phyloP scores from a whole-genome alignment of 2,329 filamentous ascomycete species.

The Sordariomycetes sp. region DNA sequence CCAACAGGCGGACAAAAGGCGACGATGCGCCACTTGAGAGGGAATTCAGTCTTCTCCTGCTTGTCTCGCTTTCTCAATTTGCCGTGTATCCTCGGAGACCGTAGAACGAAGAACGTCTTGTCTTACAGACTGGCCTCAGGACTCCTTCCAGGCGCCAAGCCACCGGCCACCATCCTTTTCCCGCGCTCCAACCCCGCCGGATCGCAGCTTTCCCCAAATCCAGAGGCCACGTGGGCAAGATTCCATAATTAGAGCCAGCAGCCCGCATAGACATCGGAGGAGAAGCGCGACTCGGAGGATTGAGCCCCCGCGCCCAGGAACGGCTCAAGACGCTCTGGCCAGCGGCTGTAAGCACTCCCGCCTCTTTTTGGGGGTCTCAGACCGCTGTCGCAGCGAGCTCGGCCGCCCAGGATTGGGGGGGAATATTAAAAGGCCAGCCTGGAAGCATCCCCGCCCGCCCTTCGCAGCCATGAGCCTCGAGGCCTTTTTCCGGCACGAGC shows the following conservation, averaged over 20 bases:
- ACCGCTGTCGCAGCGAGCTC: too few species aligned
- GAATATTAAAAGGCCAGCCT: neutral
- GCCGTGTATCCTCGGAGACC: neutral
- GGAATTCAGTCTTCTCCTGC: neutral
- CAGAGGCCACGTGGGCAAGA: neutral
- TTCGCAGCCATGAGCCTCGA: neutral
- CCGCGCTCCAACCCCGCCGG: neutral
- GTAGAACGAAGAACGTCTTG: neutral
- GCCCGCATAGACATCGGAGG: neutral
- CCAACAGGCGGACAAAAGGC: neutral
- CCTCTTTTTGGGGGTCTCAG: too few species aligned
- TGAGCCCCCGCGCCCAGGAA: neutral
- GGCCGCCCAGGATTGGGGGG: neutral
- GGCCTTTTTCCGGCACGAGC: neutral
- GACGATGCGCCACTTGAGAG: neutral
- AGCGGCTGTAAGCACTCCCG: too few species aligned
- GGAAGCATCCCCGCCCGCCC: neutral
- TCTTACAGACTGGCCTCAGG: too few species aligned
- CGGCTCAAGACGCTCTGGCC: neutral
- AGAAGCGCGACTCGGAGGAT: neutral
- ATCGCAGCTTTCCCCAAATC: neutral
- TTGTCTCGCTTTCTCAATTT: neutral
- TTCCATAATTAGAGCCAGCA: neutral
- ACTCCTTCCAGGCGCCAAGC: too few species aligned
- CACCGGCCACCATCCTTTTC: neutral